A percentile compares a stretch with the other conserved stretches of the same genome.
phyloP scores from a whole-genome alignment of 371 early-diverging fungal species.

The Entomophthora muscae region DNA sequence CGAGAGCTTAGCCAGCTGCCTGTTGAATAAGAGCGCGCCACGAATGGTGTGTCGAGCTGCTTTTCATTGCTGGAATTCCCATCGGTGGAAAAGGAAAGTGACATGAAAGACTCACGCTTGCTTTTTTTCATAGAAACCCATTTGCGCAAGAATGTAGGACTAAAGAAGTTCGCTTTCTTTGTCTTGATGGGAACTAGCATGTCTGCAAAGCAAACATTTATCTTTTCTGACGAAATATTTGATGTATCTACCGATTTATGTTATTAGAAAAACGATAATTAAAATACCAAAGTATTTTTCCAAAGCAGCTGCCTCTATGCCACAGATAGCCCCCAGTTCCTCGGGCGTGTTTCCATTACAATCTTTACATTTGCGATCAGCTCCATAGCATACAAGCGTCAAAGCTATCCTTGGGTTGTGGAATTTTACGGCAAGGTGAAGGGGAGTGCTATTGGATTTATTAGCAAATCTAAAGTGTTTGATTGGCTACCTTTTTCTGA shows the following conservation, averaged over 20 bases:
- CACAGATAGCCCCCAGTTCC: background rate
- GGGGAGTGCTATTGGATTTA: background rate
- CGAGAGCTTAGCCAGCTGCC: background rate
- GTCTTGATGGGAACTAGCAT: background rate
- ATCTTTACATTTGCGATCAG: background rate
- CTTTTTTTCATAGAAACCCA: background rate
- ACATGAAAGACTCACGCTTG: background rate
- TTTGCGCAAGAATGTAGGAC: background rate
- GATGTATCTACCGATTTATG: background rate
- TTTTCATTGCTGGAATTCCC: background rate
- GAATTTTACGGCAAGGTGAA: constrained; percentile 2
- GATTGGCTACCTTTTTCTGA: background rate
- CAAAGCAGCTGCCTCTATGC: background rate
- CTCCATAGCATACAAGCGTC: background rate
- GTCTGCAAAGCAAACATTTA: background rate
- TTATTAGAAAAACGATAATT: background rate
- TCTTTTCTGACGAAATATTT: background rate
- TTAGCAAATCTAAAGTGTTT: background rate
- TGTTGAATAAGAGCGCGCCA: background rate
- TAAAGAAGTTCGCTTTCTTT: background rate
- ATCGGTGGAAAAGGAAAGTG: background rate
- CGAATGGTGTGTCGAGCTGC: background rate
- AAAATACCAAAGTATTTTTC: background rate
- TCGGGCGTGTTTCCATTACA: background rate
- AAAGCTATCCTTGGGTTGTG: background rate